Base-by-base conservation (phyloP, 441 rosid genomes). In the Gossypium trilobum region DNA sequence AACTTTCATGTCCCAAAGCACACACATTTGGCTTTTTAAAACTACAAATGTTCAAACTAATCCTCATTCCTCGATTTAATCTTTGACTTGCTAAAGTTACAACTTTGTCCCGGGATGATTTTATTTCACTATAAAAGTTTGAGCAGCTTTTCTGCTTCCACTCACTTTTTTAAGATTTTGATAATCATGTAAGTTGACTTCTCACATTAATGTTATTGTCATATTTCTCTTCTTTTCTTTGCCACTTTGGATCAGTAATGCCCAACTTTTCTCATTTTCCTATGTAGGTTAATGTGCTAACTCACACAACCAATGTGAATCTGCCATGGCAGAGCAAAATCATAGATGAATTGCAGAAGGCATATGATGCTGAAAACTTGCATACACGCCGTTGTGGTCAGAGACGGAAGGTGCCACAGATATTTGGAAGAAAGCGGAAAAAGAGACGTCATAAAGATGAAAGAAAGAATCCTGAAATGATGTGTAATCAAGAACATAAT, bases 271-370 rank as follows among this genome's bases (percentile, higher is more conserved):
- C 65, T 31, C 64, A 3, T 42, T 54, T 36, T 60, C 50, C 29
- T 70, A 27, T 74, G 19, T 63, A 79, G 87, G 83, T 81, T 51
- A 82, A 84, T 74, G 82, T 79, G 39, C 76, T 83, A 73, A 83
- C 84, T 56, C 86, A 83, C 65, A 75, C 74, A 4, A 74, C 77
- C 25, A 73, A 79, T 48, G 85, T 78, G 72, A 77, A 74, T 74
- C 70, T 73, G 10, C 68, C 68, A 20, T 65, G 74, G 74, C 83
- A 78, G 71, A 70, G 31, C 25, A 73, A 71, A 75, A 73, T 62
- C 39, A 77, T 82, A 69, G 73, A 73, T 63, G 66, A 33, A 17
- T 61, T 79, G 31, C 73, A 75, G 75, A 77, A 72, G 58, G 60
- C 69, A 60, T 67, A 70, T 66, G 78, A 74, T 59, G 72, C 73